These are phyloP conservation scores for Artomyces pyxidatus DNA, from an alignment of 768 basidiomycete genomes.

Conservation along the genomic window DNA sequence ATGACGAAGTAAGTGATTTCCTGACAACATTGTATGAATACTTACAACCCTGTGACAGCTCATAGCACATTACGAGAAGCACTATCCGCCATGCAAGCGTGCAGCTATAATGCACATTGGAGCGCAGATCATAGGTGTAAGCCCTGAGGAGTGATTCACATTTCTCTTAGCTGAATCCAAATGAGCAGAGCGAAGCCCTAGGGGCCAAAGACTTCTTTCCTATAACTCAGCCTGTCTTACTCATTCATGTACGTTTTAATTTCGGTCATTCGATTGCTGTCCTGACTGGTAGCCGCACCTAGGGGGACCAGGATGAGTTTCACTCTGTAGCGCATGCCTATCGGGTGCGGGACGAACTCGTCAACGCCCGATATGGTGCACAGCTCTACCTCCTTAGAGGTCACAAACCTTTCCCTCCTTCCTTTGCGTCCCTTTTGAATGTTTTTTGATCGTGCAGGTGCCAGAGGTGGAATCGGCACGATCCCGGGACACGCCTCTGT, in stretches of 20 bases:
- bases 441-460: conserved; percentile 7
- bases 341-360: conserved; percentile 9
- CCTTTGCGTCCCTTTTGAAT: not conserved
- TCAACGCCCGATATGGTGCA: conserved; percentile 14
- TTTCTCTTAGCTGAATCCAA: too few relatives aligned
- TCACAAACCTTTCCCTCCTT: not conserved
- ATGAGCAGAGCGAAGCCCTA: conserved; percentile 1
- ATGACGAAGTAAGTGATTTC: conserved; percentile 10
- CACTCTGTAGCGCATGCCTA: conserved; percentile 7
- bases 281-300: not conserved
- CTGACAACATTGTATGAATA: not conserved
- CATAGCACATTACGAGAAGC: conserved; percentile 15
- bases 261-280: not conserved
- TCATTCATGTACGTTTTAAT: conserved; percentile 11
- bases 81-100: conserved; percentile 18
- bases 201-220: not conserved
- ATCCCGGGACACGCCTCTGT: conserved; percentile 17
- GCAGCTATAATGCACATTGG: conserved; percentile 7
- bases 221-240: conserved; percentile 7
- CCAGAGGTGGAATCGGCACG: conserved; percentile 10
- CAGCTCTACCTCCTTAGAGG: conserved; percentile 13
- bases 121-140: conserved; percentile 6
- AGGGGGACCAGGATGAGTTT: conserved; percentile 13
- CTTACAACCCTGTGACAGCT: conserved; percentile 6
- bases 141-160: too few relatives aligned